These are phyloP conservation scores for Populus alba DNA, from an alignment of 345 rosid genomes.

Conservation along the genomic window DNA sequence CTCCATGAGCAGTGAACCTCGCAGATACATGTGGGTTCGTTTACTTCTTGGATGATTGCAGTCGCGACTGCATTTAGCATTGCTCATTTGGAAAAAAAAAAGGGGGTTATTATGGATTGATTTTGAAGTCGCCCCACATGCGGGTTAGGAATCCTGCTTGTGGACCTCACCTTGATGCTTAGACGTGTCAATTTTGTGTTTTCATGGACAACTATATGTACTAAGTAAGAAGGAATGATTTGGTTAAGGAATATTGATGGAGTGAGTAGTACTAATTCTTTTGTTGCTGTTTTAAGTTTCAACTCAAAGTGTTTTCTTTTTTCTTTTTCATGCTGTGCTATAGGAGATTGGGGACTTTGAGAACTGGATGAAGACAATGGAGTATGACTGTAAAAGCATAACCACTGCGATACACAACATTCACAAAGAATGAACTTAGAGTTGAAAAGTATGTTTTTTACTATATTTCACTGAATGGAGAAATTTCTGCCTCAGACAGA, in stretches of 20 bases:
- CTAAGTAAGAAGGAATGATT: neutral
- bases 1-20: too few species aligned
- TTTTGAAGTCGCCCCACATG: too few species aligned
- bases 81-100: too few species aligned
- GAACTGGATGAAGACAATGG: conserved; percentile 97
- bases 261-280: neutral
- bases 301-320: neutral
- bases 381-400: conserved; percentile 76
- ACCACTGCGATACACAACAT: conserved; percentile 69
- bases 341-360: conserved; percentile 96
- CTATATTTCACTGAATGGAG: neutral
- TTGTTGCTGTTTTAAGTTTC: neutral
- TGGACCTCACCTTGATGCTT: neutral
- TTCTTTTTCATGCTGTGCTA: neutral
- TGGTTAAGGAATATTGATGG: neutral
- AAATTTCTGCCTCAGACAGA: neutral
- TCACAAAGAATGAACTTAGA: conserved; percentile 29
- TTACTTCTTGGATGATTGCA: too few species aligned
- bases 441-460: neutral
- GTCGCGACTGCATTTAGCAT: too few species aligned
- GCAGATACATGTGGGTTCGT: too few species aligned
- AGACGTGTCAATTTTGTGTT: neutral
- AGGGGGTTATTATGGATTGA: too few species aligned
- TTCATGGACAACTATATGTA: neutral
- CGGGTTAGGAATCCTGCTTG: too few species aligned